phyloP scores from a whole-genome alignment of 495 filamentous ascomycete species.

The Daldinia childiae region DNA sequence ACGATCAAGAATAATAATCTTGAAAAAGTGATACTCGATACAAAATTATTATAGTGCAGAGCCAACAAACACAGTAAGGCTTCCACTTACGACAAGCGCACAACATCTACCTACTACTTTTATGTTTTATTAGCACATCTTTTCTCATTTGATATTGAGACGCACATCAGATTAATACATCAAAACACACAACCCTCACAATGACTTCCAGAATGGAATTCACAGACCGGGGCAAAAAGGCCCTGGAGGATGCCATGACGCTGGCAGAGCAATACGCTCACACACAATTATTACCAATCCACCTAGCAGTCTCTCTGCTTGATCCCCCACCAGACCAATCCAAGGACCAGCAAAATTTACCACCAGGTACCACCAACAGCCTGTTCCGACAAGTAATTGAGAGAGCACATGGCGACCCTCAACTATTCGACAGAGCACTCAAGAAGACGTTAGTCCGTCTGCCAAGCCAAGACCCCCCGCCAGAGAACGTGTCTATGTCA shows the following conservation, averaged over 20 bases:
- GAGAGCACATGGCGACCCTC: constrained; percentile 90
- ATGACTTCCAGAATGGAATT: constrained; percentile 77
- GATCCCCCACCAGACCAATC: constrained; percentile 82
- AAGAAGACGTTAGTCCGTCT: constrained; percentile 92
- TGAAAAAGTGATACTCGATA: constrained; percentile 4
- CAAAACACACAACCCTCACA: constrained; percentile 26
- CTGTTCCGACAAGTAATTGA: constrained; percentile 95
- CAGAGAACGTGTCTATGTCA: constrained; percentile 82
- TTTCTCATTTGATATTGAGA: constrained; percentile 12
- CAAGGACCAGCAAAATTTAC: constrained; percentile 73
- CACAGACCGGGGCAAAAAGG: constrained; percentile 89
- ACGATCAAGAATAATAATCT: constrained; percentile 26
- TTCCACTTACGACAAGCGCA: constrained; percentile 20
- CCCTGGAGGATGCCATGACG: constrained; percentile 83
- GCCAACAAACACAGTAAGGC: constrained; percentile 24
- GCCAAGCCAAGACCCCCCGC: constrained; percentile 93
- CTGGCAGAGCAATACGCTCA: constrained; percentile 89
- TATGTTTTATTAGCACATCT: not conserved
- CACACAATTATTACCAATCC: constrained; percentile 85
- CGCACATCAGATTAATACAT: not conserved
- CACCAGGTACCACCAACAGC: constrained; percentile 70
- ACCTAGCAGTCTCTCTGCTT: constrained; percentile 87
- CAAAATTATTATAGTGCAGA: not conserved
- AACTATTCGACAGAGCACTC: constrained; percentile 83
- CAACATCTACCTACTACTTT: constrained; percentile 14